Evolutionary conservation across 2,329 filamentous ascomycete species (phyloP), one percentile per base, ranked within the genome.

Genomic region (Xylaria arbuscula): DNA sequence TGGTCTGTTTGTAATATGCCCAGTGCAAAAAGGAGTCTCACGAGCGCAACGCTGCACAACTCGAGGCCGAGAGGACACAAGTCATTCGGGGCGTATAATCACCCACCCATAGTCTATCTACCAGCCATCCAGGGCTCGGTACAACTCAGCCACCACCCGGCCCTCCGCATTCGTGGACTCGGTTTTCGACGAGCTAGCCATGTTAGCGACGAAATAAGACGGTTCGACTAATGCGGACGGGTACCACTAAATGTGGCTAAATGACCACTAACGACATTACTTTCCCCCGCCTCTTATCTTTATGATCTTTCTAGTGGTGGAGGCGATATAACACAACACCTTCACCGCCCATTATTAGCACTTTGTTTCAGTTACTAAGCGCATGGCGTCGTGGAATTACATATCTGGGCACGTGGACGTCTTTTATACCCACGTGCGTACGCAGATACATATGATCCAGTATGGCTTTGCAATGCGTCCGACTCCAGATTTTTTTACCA

Each of bases 1-100:
- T 77, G 80, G 82, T 77, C 83, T 79, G 76, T 45, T 60, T 64
- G 69, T 74, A 61, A 56, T 22, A 66, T 62, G 60, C 67, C 36
- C 78, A 91, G 89, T 98, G 95, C 87, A 97, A 98, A 87, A 96
- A 97, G 85, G 94, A 97, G 81, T 95, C 93, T 56, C 93, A 97
- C 82, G 93, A 97, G 80, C 90, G 94, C 73, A 99, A 99, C 80
- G 93, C 93, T 68, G 92, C 94, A 73, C 94, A 97, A 83, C 86
- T 99, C 78, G 93, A 98, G 82, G 89, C 90, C 66, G 95, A 99
- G 86, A 88, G 95, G 78, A 99, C 96, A 55, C 92, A 95, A 72
- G 94, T 97, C 76, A 96, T 98, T 83, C 94, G 92, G 83, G 94
- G 94, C 70, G 91, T 97, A 80, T 97, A 88, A 82, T 62, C 22